Base-by-base conservation (phyloP, 2,329 filamentous ascomycete genomes). In the Cryphonectria nitschkei region DNA sequence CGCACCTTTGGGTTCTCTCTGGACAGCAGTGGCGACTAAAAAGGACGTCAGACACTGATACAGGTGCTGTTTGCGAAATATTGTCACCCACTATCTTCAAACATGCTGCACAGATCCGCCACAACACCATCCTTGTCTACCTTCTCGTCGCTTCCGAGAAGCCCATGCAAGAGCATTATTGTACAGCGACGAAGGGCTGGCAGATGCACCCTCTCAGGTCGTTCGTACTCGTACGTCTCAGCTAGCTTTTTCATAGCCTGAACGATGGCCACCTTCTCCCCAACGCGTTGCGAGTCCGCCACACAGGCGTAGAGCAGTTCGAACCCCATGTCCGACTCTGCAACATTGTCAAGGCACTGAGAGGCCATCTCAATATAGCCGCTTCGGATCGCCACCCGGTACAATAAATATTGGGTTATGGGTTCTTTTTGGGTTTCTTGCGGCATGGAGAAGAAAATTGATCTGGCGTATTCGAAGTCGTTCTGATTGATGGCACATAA, bases 281-380 rank as follows among this genome's bases (percentile, higher is more conserved):
- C 88, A 0, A 83, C 82, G 73, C 89, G 84, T 65, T 94, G 90
- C 2, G 93, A 92, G 78, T 97, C 93, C 39, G 93, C 82, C 32
- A 93, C 88, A 75, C 94, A 97, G 0, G 93, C 92, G 74, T 95
- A 94, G 0, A 98, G 83, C 60, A 94, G 87, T 19, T 89, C 88
- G 0, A 72, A 50, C 29, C 84, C 82, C 46, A 90, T 86, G 32
- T 86, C 84, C 8, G 82, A 78, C n/a, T 83, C 83, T 69, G 85
- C 86, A 37, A 97, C 81, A 2, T 81, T 78, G 37, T 88, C 82
- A 2, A 97, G 85, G 76, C 90, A 93, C 62, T 89, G 84, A 29
- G 83, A 79, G n/a, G 91, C 91, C 78, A 86, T 77, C 0, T 88
- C 85, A 52, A 81, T 77, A 74, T 95, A 87, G 71, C 84, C 84